These are phyloP conservation scores for Aphanoascus verrucosus DNA, from an alignment of 2,329 filamentous ascomycete species.

Conservation along the genomic window DNA sequence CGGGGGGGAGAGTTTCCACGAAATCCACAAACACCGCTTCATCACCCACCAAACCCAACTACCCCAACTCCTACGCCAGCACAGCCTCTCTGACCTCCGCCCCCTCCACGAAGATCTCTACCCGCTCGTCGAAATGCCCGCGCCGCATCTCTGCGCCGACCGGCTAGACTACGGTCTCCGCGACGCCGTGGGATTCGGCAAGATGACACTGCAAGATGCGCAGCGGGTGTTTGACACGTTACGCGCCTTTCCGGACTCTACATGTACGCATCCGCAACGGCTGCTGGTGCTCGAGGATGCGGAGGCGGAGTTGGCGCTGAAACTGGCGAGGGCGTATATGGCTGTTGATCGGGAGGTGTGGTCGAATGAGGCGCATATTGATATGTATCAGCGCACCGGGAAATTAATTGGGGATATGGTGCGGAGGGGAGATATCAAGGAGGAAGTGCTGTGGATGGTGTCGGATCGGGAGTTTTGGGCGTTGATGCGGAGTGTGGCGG, in stretches of 20 bases:
- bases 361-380: conserved; percentile 6
- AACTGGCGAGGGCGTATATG: conserved; percentile 1
- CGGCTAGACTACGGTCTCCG: conserved; percentile 5
- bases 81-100: background rate
- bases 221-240: background rate
- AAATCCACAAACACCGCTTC: conserved; percentile 1
- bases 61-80: background rate
- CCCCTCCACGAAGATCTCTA: background rate
- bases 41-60: background rate
- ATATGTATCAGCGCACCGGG: conserved; percentile 5
- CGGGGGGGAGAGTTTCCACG: conserved; percentile 3
- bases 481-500: background rate
- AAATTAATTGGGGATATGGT: background rate
- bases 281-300: background rate
- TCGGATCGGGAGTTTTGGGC: conserved; percentile 3
- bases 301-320: background rate
- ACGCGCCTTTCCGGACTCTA: background rate
- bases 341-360: background rate
- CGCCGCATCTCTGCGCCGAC: conserved; percentile 2
- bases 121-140: conserved; percentile 3
- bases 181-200: background rate
- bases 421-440: background rate
- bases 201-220: background rate
- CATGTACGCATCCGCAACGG: background rate
- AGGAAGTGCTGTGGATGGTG: background rate